Percentiles rank a stretch among this genome's conserved stretches.
Conservation (phyloP, 768 basidiomycete species). For the Mycena chlorophos region DNA sequence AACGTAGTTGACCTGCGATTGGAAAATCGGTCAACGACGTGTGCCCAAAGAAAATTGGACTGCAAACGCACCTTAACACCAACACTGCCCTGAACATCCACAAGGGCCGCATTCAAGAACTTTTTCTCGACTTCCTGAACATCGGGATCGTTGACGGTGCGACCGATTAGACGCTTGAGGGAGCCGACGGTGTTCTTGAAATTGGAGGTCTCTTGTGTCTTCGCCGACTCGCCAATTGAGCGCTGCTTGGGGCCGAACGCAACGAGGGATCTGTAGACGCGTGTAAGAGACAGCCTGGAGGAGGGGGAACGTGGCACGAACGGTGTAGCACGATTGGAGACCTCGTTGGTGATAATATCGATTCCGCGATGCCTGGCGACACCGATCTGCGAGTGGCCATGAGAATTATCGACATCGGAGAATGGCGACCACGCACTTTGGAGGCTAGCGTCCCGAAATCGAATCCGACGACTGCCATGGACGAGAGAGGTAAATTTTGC, state of each 20-base stretch:
- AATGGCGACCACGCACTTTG: slow-evolving; percentile 55
- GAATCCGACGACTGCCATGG: slow-evolving; percentile 78
- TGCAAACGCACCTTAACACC: slow-evolving; percentile 76
- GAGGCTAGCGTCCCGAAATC: slow-evolving; percentile 90
- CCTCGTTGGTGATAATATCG: slow-evolving; percentile 98
- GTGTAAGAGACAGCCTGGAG: background rate
- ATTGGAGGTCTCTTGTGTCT: slow-evolving; percentile 97
- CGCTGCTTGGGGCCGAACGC: slow-evolving; percentile 93
- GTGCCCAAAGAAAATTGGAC: background rate
- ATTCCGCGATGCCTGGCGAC: slow-evolving; percentile 95
- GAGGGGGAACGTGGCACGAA: slow-evolving; percentile 41
- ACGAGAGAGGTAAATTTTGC: slow-evolving; percentile 1
- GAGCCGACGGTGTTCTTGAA: slow-evolving; percentile 96
- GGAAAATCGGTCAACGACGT: slow-evolving; percentile 12
- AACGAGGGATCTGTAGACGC: slow-evolving; percentile 75
- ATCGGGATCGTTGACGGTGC: slow-evolving; percentile 78
- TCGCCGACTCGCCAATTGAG: slow-evolving; percentile 90
- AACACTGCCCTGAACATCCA: slow-evolving; percentile 80
- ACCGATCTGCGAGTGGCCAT: slow-evolving; percentile 64
- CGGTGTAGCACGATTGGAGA: slow-evolving; percentile 96
- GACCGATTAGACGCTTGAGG: slow-evolving; percentile 87
- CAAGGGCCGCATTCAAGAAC: slow-evolving; percentile 83
- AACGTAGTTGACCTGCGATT: slow-evolving; percentile 77
- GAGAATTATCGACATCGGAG: slow-evolving; percentile 5
- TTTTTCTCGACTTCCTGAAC: slow-evolving; percentile 84